These are phyloP conservation scores for Ogataea chonburiensis DNA, from an alignment of 805 yeast genomes.

Conservation along the genomic window DNA sequence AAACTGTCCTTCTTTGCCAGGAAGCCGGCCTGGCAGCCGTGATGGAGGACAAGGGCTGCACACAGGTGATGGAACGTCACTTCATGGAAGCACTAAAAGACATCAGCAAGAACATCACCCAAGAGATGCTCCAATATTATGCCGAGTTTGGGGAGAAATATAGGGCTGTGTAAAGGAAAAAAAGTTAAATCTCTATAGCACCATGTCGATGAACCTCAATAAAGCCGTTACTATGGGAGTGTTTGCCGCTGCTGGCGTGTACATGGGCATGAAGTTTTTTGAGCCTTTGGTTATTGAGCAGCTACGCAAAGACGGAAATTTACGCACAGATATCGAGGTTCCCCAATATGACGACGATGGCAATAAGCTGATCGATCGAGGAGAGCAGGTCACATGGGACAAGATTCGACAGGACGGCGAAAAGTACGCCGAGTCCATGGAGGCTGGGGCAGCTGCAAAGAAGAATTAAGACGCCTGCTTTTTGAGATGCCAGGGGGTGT, in stretches of 20 bases:
- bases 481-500: no score
- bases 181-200: constrained; percentile 5
- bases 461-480: no score
- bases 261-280: constrained; percentile 64
- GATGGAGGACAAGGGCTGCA: constrained; percentile 66
- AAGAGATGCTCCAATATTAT: constrained; percentile 80
- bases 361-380: constrained; percentile 23
- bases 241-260: constrained; percentile 40
- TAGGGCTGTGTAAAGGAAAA: constrained; percentile 20
- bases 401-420: constrained; percentile 30
- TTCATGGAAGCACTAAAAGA: constrained; percentile 60
- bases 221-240: constrained; percentile 27
- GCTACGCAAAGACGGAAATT: constrained; percentile 60
- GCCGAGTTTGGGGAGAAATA: constrained; percentile 47
- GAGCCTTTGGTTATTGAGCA: constrained; percentile 71
- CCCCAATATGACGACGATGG: constrained; percentile 53
- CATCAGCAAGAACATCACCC: constrained; percentile 76
- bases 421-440: constrained; percentile 19
- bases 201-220: constrained; percentile 17
- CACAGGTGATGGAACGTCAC: constrained; percentile 58
- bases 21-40: constrained; percentile 96
- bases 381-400: constrained; percentile 53
- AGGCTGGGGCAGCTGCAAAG: neutral
- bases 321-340: constrained; percentile 58
- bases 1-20: constrained; percentile 85